Base-by-base conservation (phyloP, 345 rosid species). In the Eucalyptus caleyi region DNA sequence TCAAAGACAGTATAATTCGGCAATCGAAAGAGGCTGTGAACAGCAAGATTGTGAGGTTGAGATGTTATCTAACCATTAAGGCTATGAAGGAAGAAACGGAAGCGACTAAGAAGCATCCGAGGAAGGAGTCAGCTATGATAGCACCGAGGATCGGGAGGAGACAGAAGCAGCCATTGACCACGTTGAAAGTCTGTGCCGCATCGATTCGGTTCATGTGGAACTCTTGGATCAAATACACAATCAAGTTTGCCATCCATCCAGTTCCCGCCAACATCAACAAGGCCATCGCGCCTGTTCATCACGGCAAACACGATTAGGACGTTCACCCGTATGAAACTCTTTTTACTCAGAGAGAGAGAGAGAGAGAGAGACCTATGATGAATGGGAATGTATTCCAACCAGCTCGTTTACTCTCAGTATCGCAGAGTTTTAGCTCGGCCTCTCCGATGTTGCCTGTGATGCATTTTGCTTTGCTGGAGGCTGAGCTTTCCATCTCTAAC, bases 321-420 rank as follows among this genome's bases (percentile, higher is more conserved):
- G 3, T 18, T 32, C 42, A 21, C 23, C 11, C 42, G 12, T 5
- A 69, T 32, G 37, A 69, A 69, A 32, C 42, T 32, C 24, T 12
- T 32, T 32, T 67, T 67, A 67, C 80, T n/a, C 42, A 50, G 23
- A 65, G 77, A 87, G 50, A 44, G 53, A 89, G 69, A 65, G 44
- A 60, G 54, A 87, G 27, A 60, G 89, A 45, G 16, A 86, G 44
- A 95, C 95, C 96, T 27, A 88, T 87, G 26, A 93, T 89, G 92
- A 95, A 95, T 19, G 95, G 95, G 77, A 93, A 91, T 67, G 97
- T 93, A 54, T 91, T 88, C 96, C 95, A 94, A 72, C 93, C 93
- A 47, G 94, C 94, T 42, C 83, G 89, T 51, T 93, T 92, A 11
- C 86, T 32, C 16, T 40, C 83, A 21, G 83, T 24, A 21, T 3